Percentiles rank a stretch among this genome's conserved stretches.
These are phyloP conservation scores for Lachnellula willkommii DNA, from an alignment of 2,329 filamentous ascomycete species.

Conservation along the genomic window DNA sequence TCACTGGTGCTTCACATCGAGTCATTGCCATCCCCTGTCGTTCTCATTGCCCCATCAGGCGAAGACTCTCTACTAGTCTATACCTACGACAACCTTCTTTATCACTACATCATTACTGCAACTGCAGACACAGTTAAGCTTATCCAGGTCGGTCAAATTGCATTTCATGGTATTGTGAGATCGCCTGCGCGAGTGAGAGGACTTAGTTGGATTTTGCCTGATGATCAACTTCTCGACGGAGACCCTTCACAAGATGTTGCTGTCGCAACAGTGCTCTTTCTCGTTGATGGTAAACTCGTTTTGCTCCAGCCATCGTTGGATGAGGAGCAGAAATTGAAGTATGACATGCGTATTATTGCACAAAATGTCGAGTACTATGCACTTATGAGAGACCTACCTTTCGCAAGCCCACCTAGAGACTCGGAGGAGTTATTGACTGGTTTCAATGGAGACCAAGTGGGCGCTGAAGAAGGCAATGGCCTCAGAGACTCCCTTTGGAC, in stretches of 20 bases:
- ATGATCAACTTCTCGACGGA: slow-evolving; percentile 80
- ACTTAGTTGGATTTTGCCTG: slow-evolving; percentile 92
- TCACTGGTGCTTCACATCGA: slow-evolving; percentile 71
- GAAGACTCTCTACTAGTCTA: slow-evolving; percentile 95
- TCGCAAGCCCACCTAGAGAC: slow-evolving; percentile 16
- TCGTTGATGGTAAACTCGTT: slow-evolving; percentile 97
- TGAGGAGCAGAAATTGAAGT: slow-evolving; percentile 80
- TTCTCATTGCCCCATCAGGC: slow-evolving; percentile 81
- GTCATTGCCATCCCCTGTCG: slow-evolving; percentile 75
- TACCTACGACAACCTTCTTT: slow-evolving; percentile 91
- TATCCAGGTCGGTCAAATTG: slow-evolving; percentile 94
- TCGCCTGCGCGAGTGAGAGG: slow-evolving; percentile 88
- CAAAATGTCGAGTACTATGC: slow-evolving; percentile 95
- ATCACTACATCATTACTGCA: slow-evolving; percentile 85
- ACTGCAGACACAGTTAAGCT: slow-evolving; percentile 66
- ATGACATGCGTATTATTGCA: slow-evolving; percentile 95
- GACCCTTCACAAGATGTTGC: slow-evolving; percentile 95
- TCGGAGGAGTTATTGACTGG: slow-evolving; percentile 2
- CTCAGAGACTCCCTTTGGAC: slow-evolving; percentile 89
- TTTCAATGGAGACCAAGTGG: slow-evolving; percentile 13
- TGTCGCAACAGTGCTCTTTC: slow-evolving; percentile 85
- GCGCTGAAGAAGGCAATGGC: slow-evolving; percentile 24
- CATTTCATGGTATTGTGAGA: slow-evolving; percentile 91
- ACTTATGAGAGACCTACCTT: slow-evolving; percentile 79
- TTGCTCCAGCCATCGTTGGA: slow-evolving; percentile 81